Evolutionary conservation across 169 alveolate species (phyloP).

Genomic region (Plasmodium malariae): DNA sequence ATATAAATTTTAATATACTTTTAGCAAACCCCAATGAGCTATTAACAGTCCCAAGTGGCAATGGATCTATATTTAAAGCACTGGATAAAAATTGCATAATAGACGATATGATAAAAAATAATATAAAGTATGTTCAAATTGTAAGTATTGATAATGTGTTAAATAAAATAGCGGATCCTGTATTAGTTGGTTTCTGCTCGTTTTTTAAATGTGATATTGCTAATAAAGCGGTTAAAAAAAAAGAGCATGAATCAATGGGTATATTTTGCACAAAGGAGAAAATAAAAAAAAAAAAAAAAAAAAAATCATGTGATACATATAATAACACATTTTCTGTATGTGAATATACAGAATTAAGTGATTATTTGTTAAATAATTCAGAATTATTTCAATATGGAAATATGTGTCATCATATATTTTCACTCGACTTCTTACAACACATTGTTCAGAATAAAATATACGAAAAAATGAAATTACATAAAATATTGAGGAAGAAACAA

Average conservation of each 20-base stretch:
- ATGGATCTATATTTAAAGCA: conserved; percentile 82
- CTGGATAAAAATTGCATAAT: conserved; percentile 57
- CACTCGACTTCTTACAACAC: conserved; percentile 75
- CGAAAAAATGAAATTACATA: conserved; percentile 79
- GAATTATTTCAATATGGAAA: conserved; percentile 79
- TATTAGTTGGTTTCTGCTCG: conserved; percentile 48
- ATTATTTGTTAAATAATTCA: conserved; percentile 21
- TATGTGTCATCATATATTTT: conserved; percentile 85
- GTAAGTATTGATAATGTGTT: conserved; percentile 71
- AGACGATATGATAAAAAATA: conserved; percentile 40
- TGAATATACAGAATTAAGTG: conserved; percentile 70
- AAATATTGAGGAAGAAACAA: conserved; percentile 68
- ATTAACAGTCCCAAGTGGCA: conserved; percentile 80
- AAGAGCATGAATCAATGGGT: conserved; percentile 44
- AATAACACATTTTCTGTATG: conserved; percentile 46
- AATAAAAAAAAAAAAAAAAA: background rate
- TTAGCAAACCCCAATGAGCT: conserved; percentile 15
- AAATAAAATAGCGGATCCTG: conserved; percentile 76
- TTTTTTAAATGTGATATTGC: conserved; percentile 53
- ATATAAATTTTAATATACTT: conserved; percentile 35
- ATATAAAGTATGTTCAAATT: conserved; percentile 57
- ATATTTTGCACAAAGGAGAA: conserved; percentile 37
- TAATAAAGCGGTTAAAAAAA: conserved; percentile 53
- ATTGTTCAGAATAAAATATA: conserved; percentile 76
- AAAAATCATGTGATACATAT: background rate